A percentile compares a stretch with the other conserved stretches of the same genome.
Conservation (phyloP, 2,329 filamentous ascomycete genomes). For the Scytalidium sp. region DNA sequence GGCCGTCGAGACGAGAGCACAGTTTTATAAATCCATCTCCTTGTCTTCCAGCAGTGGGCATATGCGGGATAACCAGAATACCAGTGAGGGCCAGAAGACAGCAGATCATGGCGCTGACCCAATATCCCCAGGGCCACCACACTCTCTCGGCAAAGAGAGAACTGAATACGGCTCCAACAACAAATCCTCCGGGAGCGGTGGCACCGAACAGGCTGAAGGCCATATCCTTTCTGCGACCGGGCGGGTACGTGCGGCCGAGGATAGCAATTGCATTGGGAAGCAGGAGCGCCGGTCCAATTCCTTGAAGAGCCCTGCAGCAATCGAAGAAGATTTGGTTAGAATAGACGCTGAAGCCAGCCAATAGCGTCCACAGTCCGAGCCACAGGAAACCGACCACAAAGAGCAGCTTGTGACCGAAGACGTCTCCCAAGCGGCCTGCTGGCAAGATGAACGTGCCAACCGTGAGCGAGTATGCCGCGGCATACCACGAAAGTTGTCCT, state of each 20-base stretch:
- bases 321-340: slow-evolving; percentile 35
- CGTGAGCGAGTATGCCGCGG: slow-evolving; percentile 52
- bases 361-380: slow-evolving; percentile 21
- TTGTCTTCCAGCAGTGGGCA: slow-evolving; percentile 26
- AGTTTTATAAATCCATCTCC: slow-evolving; percentile 21
- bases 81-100: slow-evolving; percentile 29
- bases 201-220: slow-evolving; percentile 44
- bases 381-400: slow-evolving; percentile 43
- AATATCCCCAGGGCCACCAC: slow-evolving; percentile 49
- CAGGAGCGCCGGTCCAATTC: slow-evolving; percentile 48
- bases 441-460: slow-evolving; percentile 52
- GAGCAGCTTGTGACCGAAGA: slow-evolving; percentile 49
- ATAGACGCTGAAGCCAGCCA: slow-evolving; percentile 26
- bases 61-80: slow-evolving; percentile 32
- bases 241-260: slow-evolving; percentile 43
- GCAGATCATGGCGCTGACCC: slow-evolving; percentile 36
- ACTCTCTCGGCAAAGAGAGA: slow-evolving; percentile 32
- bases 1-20: slow-evolving; percentile 29
- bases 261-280: slow-evolving; percentile 51
- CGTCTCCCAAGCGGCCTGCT: slow-evolving; percentile 47
- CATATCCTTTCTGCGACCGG: slow-evolving; percentile 42
- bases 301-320: slow-evolving; percentile 51
- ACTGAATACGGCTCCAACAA: slow-evolving; percentile 35
- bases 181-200: slow-evolving; percentile 42
- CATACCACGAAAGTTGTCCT: slow-evolving; percentile 51